These are phyloP conservation scores for Yamadazyma conglobata DNA, from an alignment of 1,139 yeast genomes.

Conservation along the genomic window DNA sequence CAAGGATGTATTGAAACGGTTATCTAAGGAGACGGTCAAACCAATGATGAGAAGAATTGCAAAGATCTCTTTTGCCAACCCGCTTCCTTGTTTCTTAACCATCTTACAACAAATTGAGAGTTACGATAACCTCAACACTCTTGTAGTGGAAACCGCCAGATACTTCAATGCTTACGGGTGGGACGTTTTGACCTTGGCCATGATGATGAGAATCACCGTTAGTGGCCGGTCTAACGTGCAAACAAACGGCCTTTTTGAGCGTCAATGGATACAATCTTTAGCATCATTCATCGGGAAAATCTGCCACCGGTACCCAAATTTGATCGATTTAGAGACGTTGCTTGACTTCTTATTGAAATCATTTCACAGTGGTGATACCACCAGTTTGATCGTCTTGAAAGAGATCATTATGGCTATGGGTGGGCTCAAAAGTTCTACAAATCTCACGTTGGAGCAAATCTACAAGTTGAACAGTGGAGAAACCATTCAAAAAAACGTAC, in stretches of 20 bases:
- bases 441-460: constrained; percentile 64
- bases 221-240: constrained; percentile 68
- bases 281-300: constrained; percentile 65
- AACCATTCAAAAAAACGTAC: constrained; percentile 53
- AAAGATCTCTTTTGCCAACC: constrained; percentile 74
- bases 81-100: constrained; percentile 69
- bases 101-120: constrained; percentile 78
- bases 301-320: constrained; percentile 48
- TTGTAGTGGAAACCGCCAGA: constrained; percentile 78
- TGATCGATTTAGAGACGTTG: constrained; percentile 54
- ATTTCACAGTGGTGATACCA: constrained; percentile 56
- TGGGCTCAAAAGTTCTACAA: constrained; percentile 69
- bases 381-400: constrained; percentile 65
- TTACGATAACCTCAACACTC: constrained; percentile 78
- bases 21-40: constrained; percentile 80
- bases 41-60: constrained; percentile 78
- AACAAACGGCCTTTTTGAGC: constrained; percentile 75
- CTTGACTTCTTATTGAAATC: constrained; percentile 61
- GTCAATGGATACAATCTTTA: constrained; percentile 81
- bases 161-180: constrained; percentile 78
- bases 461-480: constrained; percentile 66
- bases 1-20: constrained; percentile 73
- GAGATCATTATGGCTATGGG: constrained; percentile 76
- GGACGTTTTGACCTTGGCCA: constrained; percentile 78
- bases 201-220: constrained; percentile 65